Percentiles rank a stretch among this genome's conserved stretches.
Evolutionary conservation across 768 basidiomycete genomes (phyloP).

Genomic region (Suillus hirtellus): DNA sequence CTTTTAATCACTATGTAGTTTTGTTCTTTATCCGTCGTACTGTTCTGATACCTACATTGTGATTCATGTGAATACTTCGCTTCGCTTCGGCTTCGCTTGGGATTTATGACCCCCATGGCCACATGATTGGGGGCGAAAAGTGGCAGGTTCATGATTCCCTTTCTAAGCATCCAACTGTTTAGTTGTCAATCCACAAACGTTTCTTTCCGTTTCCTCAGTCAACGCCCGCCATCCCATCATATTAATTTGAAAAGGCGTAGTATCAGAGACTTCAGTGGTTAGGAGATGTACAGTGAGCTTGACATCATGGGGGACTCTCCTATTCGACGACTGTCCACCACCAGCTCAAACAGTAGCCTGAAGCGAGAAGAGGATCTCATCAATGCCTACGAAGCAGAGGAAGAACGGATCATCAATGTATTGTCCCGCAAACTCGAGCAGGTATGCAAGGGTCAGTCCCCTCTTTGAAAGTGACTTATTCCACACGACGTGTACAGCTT

Average conservation of each 20-base stretch:
- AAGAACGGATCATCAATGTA: conserved; percentile 84
- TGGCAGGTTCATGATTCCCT: conserved; percentile 9
- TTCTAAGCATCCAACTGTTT: conserved; percentile 12
- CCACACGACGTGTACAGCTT: conserved; percentile 45
- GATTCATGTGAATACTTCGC: neutral
- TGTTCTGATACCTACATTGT: neutral
- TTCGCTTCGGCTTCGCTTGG: conserved; percentile 8
- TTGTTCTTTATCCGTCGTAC: neutral
- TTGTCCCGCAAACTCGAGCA: conserved; percentile 82
- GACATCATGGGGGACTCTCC: conserved; percentile 43
- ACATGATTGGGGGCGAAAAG: conserved; percentile 1
- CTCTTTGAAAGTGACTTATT: conserved; percentile 4
- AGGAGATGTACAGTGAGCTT: conserved; percentile 2
- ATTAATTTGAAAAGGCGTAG: neutral
- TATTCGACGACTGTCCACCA: conserved; percentile 54
- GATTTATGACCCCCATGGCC: neutral
- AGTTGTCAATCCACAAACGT: conserved; percentile 7
- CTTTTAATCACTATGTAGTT: conserved; percentile 46
- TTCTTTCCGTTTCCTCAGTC: neutral
- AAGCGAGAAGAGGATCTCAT: conserved; percentile 73
- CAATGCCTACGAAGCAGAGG: conserved; percentile 88
- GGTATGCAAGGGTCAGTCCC: conserved; percentile 39
- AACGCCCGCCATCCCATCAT: conserved; percentile 1
- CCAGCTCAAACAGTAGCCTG: conserved; percentile 48
- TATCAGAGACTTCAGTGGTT: neutral